Conservation (phyloP, 2,329 filamentous ascomycete species). For the Fusarium siculi region DNA sequence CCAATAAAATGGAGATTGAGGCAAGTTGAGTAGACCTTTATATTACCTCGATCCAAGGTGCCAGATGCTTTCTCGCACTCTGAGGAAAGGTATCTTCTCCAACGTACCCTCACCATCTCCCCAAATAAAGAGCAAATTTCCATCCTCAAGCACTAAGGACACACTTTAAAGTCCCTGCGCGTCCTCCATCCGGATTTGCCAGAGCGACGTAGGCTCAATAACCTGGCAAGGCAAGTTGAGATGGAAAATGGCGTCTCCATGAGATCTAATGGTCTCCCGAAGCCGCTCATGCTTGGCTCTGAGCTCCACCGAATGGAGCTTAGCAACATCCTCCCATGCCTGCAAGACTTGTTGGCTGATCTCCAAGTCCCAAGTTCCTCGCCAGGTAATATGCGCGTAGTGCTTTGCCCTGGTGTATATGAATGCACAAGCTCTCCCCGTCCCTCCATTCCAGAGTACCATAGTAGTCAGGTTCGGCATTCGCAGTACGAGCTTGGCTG, state of each 20-base stretch:
- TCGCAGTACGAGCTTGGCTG: not conserved
- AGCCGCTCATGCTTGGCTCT: not conserved
- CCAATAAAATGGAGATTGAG: not conserved
- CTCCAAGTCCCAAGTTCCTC: conserved; percentile 1
- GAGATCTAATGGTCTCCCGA: not conserved
- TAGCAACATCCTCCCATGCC: not conserved
- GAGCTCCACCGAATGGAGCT: not conserved
- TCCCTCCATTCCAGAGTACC: not conserved
- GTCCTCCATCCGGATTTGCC: conserved; percentile 2
- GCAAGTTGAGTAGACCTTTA: not conserved
- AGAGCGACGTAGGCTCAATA: conserved; percentile 9
- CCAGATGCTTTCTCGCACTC: not conserved
- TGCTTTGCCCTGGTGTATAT: not conserved
- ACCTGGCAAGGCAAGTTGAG: conserved; percentile 7
- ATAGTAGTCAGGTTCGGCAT: conserved; percentile 1
- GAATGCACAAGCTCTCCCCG: not conserved
- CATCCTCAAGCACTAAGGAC: not conserved
- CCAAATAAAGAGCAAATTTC: not conserved
- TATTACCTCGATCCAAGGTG: not conserved
- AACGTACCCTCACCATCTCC: not conserved
- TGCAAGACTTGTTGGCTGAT: not conserved
- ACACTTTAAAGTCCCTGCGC: not conserved
- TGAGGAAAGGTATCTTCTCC: not conserved
- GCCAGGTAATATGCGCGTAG: not conserved
- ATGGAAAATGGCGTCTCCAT: conserved; percentile 22